Conservation (phyloP, 257 asterid species). For the Fraxinus quadrangulata region DNA sequence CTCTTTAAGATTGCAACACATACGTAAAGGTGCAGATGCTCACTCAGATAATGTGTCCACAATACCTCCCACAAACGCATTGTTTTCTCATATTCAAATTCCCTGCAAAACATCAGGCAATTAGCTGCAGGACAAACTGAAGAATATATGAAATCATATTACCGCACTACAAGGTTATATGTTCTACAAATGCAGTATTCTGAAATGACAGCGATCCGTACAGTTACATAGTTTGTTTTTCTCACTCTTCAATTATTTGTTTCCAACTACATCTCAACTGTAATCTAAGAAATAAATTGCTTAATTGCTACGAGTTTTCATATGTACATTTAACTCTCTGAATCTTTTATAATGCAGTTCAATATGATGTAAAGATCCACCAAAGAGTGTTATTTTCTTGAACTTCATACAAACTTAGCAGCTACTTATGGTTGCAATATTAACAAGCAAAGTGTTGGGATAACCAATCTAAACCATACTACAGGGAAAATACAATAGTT, state of each 20-base stretch:
- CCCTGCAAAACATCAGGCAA: constrained; percentile 52
- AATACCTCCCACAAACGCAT: constrained; percentile 91
- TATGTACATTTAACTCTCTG: neutral
- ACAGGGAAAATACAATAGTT: neutral
- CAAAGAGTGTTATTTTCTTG: neutral
- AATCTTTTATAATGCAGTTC: neutral
- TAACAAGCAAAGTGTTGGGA: neutral
- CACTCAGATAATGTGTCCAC: constrained; percentile 87
- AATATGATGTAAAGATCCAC: neutral
- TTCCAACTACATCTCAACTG: neutral
- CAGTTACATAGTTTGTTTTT: neutral
- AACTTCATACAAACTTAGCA: neutral
- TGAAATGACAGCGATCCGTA: neutral
- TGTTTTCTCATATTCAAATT: constrained; percentile 77
- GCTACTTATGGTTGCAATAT: neutral
- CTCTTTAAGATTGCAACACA: constrained; percentile 86
- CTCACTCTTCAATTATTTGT: neutral
- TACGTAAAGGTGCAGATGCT: constrained; percentile 86
- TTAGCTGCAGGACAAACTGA: neutral
- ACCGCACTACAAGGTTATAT: neutral
- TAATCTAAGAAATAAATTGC: neutral
- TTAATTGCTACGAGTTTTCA: neutral
- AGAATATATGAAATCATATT: neutral
- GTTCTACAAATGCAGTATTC: neutral
- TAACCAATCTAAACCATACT: neutral